Evolutionary conservation across 345 rosid genomes (phyloP), one percentile per base, ranked within the genome.

Genomic region (Eucalyptus decipiens): DNA sequence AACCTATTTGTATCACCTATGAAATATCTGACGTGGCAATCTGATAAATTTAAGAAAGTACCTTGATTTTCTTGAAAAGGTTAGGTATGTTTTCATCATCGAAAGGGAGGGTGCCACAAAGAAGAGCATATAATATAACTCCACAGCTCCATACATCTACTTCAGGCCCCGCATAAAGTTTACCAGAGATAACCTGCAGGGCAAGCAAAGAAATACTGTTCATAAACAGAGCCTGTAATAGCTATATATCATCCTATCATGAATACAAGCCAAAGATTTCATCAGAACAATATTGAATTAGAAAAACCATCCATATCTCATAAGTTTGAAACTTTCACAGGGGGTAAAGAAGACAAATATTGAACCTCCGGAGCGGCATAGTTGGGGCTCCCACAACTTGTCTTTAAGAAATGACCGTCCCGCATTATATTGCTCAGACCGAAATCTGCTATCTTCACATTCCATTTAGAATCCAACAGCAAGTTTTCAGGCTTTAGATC

Each of bases 81-180:
- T 95, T 97, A 80, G 99, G 98, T 91, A 97, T 96, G 94, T 96
- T 97, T 91, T 98, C 99, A 90, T 97, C 99, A 92, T 98, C 99
- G 85, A 98, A 98, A 47, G 99, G 99, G 88, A 98, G 97, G 52
- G 99, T 96, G 40, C 99, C 99, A 87, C 99, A 98, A 48, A 98
- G 99, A 92, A 98, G 99, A 87, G 99, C 99, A 83, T 98, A 98
- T 65, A 98, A 93, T 90, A 97, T 98, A 86, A 98, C 99, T 54
- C 99, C 99, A 89, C 99, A 98, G 92, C 99, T 98, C 99, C 99
- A 98, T 58, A 98, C 99, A 92, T 98, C 99, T 87, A 98, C 99
- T 93, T 97, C 99, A 90, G 99, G 98, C 21, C 99, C 99, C 89
- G 98, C 99, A 91, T 98, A 98, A 91, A 96, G 90, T 89, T 98